phyloP scores from a whole-genome alignment of 176 grass and related monocot genomes.

The Zea mays region DNA sequence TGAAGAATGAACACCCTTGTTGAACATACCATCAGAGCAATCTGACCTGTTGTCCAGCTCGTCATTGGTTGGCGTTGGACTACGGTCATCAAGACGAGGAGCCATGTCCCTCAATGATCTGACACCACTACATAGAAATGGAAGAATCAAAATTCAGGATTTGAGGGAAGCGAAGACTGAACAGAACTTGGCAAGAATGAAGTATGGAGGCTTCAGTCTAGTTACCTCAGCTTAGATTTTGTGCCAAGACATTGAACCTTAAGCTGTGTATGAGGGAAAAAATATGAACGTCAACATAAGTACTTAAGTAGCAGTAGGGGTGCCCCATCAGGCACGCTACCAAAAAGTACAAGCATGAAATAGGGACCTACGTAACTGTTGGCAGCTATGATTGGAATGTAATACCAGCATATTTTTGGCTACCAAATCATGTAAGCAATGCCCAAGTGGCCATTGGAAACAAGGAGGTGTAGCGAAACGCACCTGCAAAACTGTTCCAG shows the following conservation, averaged over 20 bases:
- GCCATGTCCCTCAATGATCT: slow-evolving; percentile 67
- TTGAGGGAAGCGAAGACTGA: neutral
- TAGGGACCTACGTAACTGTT: neutral
- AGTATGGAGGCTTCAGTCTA: slow-evolving; percentile 4
- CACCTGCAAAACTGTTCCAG: slow-evolving; percentile 83
- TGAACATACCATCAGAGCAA: slow-evolving; percentile 60
- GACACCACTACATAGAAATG: slow-evolving; percentile 48
- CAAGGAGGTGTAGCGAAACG: neutral
- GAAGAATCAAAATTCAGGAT: slow-evolving; percentile 24
- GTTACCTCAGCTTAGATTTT: slow-evolving; percentile 74
- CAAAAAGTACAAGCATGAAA: neutral
- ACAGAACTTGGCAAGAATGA: neutral
- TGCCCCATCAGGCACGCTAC: neutral
- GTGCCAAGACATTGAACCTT: slow-evolving; percentile 80
- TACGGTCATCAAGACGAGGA: slow-evolving; percentile 49
- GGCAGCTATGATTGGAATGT: neutral
- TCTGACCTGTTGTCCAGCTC: slow-evolving; percentile 72
- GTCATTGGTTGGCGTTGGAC: slow-evolving; percentile 56
- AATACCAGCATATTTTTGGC: neutral
- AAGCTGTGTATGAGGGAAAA: slow-evolving; percentile 56
- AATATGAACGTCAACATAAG: slow-evolving; percentile 11
- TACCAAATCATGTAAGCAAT: neutral
- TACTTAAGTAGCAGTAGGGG: no score
- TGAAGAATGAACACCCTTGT: slow-evolving; percentile 50
- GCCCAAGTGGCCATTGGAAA: neutral